These are phyloP conservation scores for Huntiella moniliformis DNA, from an alignment of 2,329 filamentous ascomycete species.

Conservation along the genomic window DNA sequence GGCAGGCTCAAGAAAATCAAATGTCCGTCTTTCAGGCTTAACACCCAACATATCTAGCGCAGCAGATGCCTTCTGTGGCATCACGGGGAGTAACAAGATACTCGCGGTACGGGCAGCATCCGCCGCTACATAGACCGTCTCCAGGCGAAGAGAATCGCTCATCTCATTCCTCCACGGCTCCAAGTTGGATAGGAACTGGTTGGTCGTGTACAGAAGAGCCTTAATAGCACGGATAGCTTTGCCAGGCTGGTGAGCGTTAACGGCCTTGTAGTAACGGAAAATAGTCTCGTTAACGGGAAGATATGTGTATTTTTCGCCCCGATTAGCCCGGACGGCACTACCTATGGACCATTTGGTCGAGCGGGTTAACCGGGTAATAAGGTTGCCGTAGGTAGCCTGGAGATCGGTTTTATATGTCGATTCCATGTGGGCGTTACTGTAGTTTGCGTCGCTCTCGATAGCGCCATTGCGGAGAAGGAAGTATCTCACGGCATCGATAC, in stretches of 20 bases:
- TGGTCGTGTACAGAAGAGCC: slow-evolving; percentile 15
- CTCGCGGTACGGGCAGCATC: slow-evolving; percentile 64
- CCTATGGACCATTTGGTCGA: slow-evolving; percentile 50
- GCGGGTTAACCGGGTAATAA: slow-evolving; percentile 51
- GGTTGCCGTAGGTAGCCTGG: slow-evolving; percentile 61
- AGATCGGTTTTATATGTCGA: slow-evolving; percentile 63
- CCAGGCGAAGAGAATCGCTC: slow-evolving; percentile 22
- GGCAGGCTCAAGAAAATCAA: slow-evolving; percentile 42
- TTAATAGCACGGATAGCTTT: slow-evolving; percentile 9
- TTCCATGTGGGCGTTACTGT: slow-evolving; percentile 61
- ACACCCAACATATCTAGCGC: slow-evolving; percentile 69
- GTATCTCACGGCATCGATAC: slow-evolving; percentile 72
- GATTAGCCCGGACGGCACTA: slow-evolving; percentile 28
- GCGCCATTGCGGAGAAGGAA: slow-evolving; percentile 71
- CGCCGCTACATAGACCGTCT: slow-evolving; percentile 48
- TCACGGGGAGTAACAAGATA: slow-evolving; percentile 79
- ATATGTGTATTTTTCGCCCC: background rate
- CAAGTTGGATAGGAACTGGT: slow-evolving; percentile 34
- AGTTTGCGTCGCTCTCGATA: slow-evolving; percentile 61
- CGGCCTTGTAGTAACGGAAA: slow-evolving; percentile 6
- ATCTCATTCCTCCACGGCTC: slow-evolving; percentile 46
- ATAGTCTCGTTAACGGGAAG: slow-evolving; percentile 10
- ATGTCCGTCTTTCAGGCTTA: slow-evolving; percentile 36
- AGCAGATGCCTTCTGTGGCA: slow-evolving; percentile 56
- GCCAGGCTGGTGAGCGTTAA: slow-evolving; percentile 10